Percentiles rank a stretch among this genome's conserved stretches.
Evolutionary conservation across 2,329 filamentous ascomycete genomes (phyloP).

Genomic region (Hymenoscyphus fructigenus): DNA sequence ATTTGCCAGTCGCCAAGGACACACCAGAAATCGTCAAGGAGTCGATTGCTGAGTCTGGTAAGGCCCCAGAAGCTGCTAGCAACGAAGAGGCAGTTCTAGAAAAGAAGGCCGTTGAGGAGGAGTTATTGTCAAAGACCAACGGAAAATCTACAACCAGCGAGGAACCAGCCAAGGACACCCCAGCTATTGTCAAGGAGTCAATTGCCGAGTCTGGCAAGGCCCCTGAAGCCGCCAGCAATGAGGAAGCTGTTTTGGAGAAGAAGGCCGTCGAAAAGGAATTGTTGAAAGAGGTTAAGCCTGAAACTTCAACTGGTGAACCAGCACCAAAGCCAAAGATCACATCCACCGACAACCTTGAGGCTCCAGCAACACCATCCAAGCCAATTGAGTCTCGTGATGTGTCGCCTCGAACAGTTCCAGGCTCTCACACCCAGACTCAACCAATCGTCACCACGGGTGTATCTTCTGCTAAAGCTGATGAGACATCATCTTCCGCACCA

Average conservation of each 20-base stretch:
- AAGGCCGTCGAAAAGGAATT: constrained; percentile 72
- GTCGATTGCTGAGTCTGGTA: constrained; percentile 56
- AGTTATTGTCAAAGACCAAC: constrained; percentile 54
- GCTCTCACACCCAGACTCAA: constrained; percentile 27
- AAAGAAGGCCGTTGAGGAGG: constrained; percentile 71
- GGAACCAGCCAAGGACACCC: constrained; percentile 49
- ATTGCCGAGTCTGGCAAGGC: constrained; percentile 56
- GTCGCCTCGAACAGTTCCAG: constrained; percentile 33
- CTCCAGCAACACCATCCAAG: constrained; percentile 12
- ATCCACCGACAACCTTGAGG: constrained; percentile 10
- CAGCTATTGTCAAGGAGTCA: constrained; percentile 56
- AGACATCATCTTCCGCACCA: constrained; percentile 19
- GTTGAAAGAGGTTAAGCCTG: constrained; percentile 58
- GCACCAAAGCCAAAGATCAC: constrained; percentile 34
- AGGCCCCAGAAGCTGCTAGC: constrained; percentile 68
- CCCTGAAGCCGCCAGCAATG: constrained; percentile 71
- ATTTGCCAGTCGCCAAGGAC: background rate
- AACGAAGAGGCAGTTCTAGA: constrained; percentile 70
- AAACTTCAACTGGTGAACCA: constrained; percentile 33
- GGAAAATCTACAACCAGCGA: constrained; percentile 49
- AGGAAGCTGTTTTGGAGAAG: constrained; percentile 72
- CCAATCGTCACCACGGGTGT: constrained; percentile 32
- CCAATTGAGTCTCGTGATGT: constrained; percentile 32
- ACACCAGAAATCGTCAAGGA: constrained; percentile 50
- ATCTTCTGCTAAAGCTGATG: constrained; percentile 24